These are phyloP conservation scores for Penicillium subrubescens DNA, from an alignment of 495 filamentous ascomycete species.

Conservation along the genomic window DNA sequence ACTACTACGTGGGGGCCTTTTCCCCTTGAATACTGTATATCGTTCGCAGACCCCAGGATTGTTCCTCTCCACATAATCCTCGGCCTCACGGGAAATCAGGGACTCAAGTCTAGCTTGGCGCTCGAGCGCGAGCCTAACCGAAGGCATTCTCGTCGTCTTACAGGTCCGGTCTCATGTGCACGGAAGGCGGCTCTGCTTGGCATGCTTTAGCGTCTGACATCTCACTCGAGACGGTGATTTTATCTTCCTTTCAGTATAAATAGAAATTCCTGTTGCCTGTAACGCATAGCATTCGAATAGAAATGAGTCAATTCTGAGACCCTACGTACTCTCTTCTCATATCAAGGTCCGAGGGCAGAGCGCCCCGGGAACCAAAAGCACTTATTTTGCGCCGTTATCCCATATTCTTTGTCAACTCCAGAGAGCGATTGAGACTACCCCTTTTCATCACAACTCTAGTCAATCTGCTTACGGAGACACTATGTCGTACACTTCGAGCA, in stretches of 20 bases:
- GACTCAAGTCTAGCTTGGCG: not conserved
- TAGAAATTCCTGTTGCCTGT: not conserved
- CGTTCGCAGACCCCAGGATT: not conserved
- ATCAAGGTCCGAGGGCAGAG: not conserved
- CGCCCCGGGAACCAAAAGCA: not conserved
- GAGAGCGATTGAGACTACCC: not conserved
- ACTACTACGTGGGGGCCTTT: not conserved
- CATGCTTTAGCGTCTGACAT: not conserved
- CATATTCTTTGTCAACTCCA: not conserved
- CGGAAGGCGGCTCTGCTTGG: not conserved
- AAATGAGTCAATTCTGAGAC: not conserved
- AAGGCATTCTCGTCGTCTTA: not conserved
- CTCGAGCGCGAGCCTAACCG: not conserved
- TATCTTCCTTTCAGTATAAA: not conserved
- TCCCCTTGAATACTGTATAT: no score
- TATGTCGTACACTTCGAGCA: not conserved
- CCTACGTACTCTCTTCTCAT: not conserved
- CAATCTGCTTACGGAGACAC: not conserved
- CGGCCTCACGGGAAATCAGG: not conserved
- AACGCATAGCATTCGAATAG: not conserved
- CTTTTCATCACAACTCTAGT: not conserved
- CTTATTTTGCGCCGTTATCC: not conserved
- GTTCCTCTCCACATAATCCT: not conserved
- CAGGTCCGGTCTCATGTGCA: not conserved
- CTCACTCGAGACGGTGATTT: not conserved